Percentiles rank a stretch among this genome's conserved stretches.
Conservation (phyloP, 2,329 filamentous ascomycete genomes). For the Chrysoporthe puriensis region DNA sequence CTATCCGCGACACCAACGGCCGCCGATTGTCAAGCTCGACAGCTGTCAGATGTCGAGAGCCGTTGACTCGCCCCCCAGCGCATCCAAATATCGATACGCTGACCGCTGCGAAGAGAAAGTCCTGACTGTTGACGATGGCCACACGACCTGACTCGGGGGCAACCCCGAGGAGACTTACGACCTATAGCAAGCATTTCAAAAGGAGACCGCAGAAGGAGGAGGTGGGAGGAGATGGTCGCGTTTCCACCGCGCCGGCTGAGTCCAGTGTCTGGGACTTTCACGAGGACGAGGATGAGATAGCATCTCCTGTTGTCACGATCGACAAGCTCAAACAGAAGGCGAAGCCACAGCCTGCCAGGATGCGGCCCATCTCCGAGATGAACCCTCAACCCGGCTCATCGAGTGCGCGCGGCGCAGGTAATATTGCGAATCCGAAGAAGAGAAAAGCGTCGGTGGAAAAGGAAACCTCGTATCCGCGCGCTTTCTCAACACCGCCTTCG, state of each 20-base stretch:
- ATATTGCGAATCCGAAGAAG: conserved; percentile 24
- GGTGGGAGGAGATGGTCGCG: conserved; percentile 22
- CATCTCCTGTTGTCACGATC: conserved; percentile 25
- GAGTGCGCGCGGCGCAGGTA: conserved; percentile 12
- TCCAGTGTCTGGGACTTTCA: conserved; percentile 29
- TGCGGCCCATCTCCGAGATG: conserved; percentile 18
- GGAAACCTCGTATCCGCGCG: conserved; percentile 16
- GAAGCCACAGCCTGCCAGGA: conserved; percentile 1
- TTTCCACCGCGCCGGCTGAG: conserved; percentile 26
- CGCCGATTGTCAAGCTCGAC: conserved; percentile 3
- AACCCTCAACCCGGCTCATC: conserved; percentile 5
- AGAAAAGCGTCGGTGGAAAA: conserved; percentile 21
- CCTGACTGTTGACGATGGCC: conserved; percentile 29
- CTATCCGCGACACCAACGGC: conserved; percentile 6
- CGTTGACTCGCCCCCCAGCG: conserved; percentile 1
- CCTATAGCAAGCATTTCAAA: conserved; percentile 38
- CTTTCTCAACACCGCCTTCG: conserved; percentile 29
- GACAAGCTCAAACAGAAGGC: conserved; percentile 24
- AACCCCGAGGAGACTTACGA: conserved; percentile 35
- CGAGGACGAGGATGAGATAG: conserved; percentile 28
- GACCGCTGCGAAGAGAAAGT: background rate
- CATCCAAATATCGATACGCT: conserved; percentile 2
- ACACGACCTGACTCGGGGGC: conserved; percentile 31
- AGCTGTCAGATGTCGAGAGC: conserved; percentile 20
- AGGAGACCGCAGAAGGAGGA: conserved; percentile 30